These are phyloP conservation scores for Pythium sp. DNA, from an alignment of 352 stramenopile species.

Conservation along the genomic window DNA sequence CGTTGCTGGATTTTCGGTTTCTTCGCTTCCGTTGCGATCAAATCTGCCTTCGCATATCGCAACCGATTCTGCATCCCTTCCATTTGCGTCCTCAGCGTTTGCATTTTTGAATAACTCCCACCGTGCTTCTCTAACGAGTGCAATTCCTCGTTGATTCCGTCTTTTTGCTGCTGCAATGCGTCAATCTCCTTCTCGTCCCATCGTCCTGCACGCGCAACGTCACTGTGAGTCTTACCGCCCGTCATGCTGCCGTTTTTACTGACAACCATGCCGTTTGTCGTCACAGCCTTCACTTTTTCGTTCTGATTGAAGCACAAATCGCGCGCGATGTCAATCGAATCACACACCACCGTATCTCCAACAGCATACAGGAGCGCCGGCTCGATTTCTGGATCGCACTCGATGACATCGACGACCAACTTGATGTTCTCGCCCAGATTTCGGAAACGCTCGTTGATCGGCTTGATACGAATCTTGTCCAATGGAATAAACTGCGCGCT, in stretches of 20 bases:
- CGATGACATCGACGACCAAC: constrained; percentile 94
- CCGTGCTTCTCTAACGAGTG: constrained; percentile 63
- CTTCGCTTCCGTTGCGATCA: constrained; percentile 68
- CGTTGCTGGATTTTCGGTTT: constrained; percentile 62
- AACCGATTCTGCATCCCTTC: constrained; percentile 74
- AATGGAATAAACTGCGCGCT: constrained; percentile 97
- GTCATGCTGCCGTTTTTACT: constrained; percentile 98
- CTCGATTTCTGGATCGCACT: constrained; percentile 90
- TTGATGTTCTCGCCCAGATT: constrained; percentile 90
- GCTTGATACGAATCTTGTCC: constrained; percentile 91
- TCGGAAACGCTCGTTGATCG: constrained; percentile 93
- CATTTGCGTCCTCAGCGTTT: constrained; percentile 63
- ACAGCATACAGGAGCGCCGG: constrained; percentile 96
- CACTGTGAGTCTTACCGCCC: constrained; percentile 88
- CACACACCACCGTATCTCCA: constrained; percentile 94
- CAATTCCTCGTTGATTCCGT: constrained; percentile 74
- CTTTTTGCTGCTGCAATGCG: constrained; percentile 79
- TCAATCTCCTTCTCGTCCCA: constrained; percentile 94
- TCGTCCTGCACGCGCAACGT: constrained; percentile 78
- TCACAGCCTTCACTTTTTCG: constrained; percentile 89
- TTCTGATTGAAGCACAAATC: constrained; percentile 80
- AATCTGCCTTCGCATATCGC: constrained; percentile 70
- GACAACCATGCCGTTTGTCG: constrained; percentile 95
- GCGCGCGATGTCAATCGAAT: constrained; percentile 93
- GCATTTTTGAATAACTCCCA: constrained; percentile 60